Evolutionary conservation across 441 rosid genomes (phyloP).

Genomic region (Breynia disticha): DNA sequence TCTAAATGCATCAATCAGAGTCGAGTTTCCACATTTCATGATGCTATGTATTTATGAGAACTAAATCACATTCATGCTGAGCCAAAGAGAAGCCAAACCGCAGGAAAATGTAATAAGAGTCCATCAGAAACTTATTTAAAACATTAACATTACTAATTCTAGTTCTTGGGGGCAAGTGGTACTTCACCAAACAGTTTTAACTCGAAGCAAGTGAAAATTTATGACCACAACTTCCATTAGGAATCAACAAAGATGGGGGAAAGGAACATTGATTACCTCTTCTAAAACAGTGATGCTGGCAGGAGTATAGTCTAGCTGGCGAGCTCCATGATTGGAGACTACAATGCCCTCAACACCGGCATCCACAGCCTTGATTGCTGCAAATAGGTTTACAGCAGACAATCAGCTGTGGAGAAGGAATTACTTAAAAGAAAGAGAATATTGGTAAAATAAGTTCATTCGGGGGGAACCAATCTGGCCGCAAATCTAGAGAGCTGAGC

Average conservation of each 20-base stretch:
- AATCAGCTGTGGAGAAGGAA: too few relatives aligned
- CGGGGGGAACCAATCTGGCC: neutral
- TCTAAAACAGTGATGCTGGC: conserved; percentile 38
- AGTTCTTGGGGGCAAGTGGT: too few relatives aligned
- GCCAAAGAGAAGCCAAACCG: too few relatives aligned
- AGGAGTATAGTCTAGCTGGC: conserved; percentile 47
- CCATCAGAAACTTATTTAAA: too few relatives aligned
- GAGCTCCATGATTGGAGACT: conserved; percentile 51
- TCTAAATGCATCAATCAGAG: too few relatives aligned
- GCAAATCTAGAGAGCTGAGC: neutral
- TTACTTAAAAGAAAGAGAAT: neutral
- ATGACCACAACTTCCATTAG: neutral
- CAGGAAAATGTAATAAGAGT: too few relatives aligned
- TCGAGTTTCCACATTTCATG: too few relatives aligned
- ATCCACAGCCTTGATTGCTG: conserved; percentile 46
- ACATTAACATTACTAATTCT: too few relatives aligned
- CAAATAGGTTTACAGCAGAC: conserved; percentile 1
- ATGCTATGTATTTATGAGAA: too few relatives aligned
- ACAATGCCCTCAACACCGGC: conserved; percentile 39
- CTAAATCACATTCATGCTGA: too few relatives aligned
- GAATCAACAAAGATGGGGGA: neutral
- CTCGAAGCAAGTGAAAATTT: neutral
- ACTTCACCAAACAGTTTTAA: neutral
- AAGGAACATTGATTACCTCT: conserved; percentile 21
- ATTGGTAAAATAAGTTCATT: neutral